These are phyloP conservation scores for Thelonectria rubi DNA, from an alignment of 2,329 filamentous ascomycete genomes.

Conservation along the genomic window DNA sequence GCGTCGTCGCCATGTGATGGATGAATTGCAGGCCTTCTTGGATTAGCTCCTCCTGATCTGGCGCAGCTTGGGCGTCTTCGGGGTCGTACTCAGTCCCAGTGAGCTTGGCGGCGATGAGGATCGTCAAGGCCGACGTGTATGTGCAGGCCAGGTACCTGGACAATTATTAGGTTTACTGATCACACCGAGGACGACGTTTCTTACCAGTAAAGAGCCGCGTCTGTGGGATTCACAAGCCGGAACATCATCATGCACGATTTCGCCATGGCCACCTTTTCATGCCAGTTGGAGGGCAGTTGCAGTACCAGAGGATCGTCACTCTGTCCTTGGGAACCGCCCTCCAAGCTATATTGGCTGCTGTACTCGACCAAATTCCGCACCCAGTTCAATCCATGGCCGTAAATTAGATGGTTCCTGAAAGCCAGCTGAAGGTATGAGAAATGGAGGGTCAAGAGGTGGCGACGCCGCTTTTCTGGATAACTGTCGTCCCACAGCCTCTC, in stretches of 20 bases:
- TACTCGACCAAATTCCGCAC: background rate
- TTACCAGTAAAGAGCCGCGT: background rate
- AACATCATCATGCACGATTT: background rate
- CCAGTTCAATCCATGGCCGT: background rate
- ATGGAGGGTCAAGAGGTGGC: background rate
- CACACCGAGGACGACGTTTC: background rate
- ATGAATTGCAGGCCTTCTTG: background rate
- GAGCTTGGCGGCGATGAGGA: background rate
- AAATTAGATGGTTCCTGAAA: background rate
- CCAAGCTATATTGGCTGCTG: background rate
- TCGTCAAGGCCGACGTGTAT: background rate
- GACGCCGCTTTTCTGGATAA: background rate
- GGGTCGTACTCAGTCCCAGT: background rate
- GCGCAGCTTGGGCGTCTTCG: background rate
- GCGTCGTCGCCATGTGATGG: background rate
- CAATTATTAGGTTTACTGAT: background rate
- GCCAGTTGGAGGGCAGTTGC: background rate
- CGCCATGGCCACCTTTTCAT: background rate
- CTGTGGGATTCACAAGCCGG: background rate
- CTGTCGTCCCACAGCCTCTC: background rate
- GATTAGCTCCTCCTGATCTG: background rate
- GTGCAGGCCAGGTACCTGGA: background rate
- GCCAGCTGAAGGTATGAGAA: background rate
- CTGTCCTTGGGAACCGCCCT: background rate
- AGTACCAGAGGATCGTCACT: background rate